Conservation (phyloP, 2,329 filamentous ascomycete species). For the Calonectria pauciramosa region DNA sequence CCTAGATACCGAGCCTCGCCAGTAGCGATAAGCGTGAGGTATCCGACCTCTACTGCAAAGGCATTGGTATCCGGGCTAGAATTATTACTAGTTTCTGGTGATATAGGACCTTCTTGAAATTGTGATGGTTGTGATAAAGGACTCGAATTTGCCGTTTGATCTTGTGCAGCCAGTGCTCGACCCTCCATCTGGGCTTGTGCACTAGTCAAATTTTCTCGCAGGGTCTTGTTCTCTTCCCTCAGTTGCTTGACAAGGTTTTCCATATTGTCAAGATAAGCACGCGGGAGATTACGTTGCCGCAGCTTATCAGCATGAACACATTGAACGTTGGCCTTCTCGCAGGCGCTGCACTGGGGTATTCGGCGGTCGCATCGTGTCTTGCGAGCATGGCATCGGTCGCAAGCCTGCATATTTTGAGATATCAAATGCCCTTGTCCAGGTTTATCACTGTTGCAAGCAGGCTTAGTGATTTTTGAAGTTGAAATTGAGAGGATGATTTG, state of each 20-base stretch:
- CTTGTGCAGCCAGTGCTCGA: background rate
- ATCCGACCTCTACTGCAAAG: conserved; percentile 24
- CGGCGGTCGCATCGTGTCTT: conserved; percentile 28
- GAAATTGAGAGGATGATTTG: background rate
- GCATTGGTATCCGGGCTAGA: conserved; percentile 2
- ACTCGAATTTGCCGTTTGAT: background rate
- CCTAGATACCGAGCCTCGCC: conserved; percentile 26
- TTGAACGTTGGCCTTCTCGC: conserved; percentile 18
- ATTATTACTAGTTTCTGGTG: background rate
- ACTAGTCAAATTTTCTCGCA: conserved; percentile 1
- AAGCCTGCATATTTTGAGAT: conserved; percentile 13
- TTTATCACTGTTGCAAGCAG: no score
- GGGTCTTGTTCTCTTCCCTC: conserved; percentile 14
- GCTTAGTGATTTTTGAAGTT: background rate
- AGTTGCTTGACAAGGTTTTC: conserved; percentile 8
- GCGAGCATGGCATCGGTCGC: conserved; percentile 25
- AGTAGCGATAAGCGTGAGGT: conserved; percentile 17
- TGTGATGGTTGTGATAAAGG: background rate
- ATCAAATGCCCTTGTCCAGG: background rate
- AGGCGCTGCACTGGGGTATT: conserved; percentile 22
- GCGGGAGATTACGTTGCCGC: conserved; percentile 23
- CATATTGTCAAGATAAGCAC: conserved; percentile 22
- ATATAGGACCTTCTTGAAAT: background rate
- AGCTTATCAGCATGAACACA: conserved; percentile 27
- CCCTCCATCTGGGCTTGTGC: conserved; percentile 3